phyloP scores from a whole-genome alignment of 306 rosid genomes.

The Fragaria ananassa region DNA sequence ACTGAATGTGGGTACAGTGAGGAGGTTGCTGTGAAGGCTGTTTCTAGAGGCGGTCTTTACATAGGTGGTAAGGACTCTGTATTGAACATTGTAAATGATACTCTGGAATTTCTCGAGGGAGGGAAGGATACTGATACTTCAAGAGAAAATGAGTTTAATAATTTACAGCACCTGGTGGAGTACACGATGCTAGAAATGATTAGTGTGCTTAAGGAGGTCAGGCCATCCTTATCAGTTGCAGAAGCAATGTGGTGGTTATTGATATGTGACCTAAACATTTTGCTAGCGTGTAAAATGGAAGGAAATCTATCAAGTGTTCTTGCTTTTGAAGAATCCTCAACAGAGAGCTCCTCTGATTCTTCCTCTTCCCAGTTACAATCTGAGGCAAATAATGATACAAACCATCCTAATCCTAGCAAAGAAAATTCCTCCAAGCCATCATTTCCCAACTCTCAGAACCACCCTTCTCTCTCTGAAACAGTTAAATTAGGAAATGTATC shows the following conservation, averaged over 20 bases:
- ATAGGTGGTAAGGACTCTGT: conserved; percentile 39
- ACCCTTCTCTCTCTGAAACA: conserved; percentile 29
- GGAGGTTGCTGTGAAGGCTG: conserved; percentile 33
- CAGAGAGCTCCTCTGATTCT: conserved; percentile 20
- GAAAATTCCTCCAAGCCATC: background rate
- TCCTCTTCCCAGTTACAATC: conserved; percentile 25
- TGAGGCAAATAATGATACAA: conserved; percentile 16
- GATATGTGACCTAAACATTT: conserved; percentile 54
- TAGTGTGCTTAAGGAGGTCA: conserved; percentile 51
- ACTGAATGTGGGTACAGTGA: conserved; percentile 45
- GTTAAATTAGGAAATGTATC: conserved; percentile 29
- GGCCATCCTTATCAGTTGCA: conserved; percentile 48
- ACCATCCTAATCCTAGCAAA: conserved; percentile 17
- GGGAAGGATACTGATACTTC: conserved; percentile 21
- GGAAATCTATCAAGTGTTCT: conserved; percentile 32
- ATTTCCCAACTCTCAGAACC: background rate
- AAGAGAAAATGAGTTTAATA: conserved; percentile 29
- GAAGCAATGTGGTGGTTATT: conserved; percentile 77
- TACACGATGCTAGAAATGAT: conserved; percentile 62
- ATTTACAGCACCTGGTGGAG: conserved; percentile 42
- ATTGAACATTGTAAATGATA: conserved; percentile 34
- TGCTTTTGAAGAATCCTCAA: conserved; percentile 18
- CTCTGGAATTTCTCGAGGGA: conserved; percentile 32
- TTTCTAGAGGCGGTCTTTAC: conserved; percentile 52
- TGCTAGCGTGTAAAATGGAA: conserved; percentile 44